phyloP scores from a whole-genome alignment of 305 asterid species.

The Rubia balearica region DNA sequence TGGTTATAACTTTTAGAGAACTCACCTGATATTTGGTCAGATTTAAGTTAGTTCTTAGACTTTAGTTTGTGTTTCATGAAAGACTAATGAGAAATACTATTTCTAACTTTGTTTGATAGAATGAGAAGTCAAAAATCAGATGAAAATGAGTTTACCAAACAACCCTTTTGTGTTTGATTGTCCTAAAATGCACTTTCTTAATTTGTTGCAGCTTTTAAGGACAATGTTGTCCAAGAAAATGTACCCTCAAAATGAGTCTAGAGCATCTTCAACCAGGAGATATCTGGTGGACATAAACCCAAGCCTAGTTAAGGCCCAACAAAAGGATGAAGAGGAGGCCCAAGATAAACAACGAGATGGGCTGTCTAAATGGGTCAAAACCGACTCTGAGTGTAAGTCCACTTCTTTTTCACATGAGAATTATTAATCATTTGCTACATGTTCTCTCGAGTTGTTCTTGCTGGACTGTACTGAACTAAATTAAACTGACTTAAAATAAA shows the following conservation, averaged over 20 bases:
- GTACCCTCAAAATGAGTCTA: constrained; percentile 38
- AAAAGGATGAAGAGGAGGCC: constrained; percentile 26
- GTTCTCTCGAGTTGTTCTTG: too few relatives aligned
- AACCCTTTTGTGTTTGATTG: not conserved
- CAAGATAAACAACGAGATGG: constrained; percentile 2
- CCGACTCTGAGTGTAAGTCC: constrained; percentile 80
- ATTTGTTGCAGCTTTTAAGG: constrained; percentile 54
- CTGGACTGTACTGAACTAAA: too few relatives aligned
- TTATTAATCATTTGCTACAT: too few relatives aligned
- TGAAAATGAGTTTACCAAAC: too few relatives aligned
- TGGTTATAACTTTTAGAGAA: too few relatives aligned
- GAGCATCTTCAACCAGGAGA: constrained; percentile 42
- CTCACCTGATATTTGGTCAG: too few relatives aligned
- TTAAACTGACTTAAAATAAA: too few relatives aligned
- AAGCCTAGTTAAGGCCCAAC: constrained; percentile 19
- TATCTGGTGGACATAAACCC: constrained; percentile 33
- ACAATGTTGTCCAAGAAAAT: constrained; percentile 66
- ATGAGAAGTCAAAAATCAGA: too few relatives aligned
- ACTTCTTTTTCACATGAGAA: not conserved
- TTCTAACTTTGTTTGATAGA: too few relatives aligned
- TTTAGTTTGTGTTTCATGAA: too few relatives aligned
- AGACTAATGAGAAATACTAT: too few relatives aligned
- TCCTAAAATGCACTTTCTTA: not conserved
- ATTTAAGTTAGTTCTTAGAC: too few relatives aligned
- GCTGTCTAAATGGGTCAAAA: constrained; percentile 69